Base-by-base conservation (phyloP, 495 filamentous ascomycete species). In the Alectoria sarmentosa region DNA sequence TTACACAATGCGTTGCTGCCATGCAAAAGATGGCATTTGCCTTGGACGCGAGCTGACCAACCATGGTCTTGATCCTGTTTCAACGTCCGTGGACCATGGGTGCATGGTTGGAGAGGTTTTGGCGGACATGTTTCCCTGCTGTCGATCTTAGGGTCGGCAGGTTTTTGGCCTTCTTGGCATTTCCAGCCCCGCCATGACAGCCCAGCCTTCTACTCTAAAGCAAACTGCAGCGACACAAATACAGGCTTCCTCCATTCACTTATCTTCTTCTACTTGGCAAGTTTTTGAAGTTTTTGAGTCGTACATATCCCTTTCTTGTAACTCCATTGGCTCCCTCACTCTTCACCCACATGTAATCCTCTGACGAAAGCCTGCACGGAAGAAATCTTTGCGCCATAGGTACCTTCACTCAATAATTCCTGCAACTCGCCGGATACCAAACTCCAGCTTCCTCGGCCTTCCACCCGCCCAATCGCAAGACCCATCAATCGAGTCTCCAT, bases 141-240 rank as follows among this genome's bases (percentile, higher is more conserved):
- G 46, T 49, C 46, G 23, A 49, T 49, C 46, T 49, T 49, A 49
- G 10, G 44, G 44, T 48, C 4, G 44, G 21, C n/a, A n/a, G n/a
- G n/a, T n/a, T 3, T 6, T 48, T 28, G 46, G 23, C 46, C 3
- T n/a, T 23, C 42, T 46, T 23, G 46, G 49, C 49, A 54, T 54
- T 55, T 55, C 52, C 52, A 55, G 52, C 52, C 52, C 52, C 52
- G 52, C 52, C 0, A 55, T 55, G 52, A 55, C 52, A 55, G 26
- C 14, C 14, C 52, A 10, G 8, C 52, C 23, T 10, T 37, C 36
- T 10, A 5, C 36, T 10, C 36, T 37, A 4, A 10, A 37, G 1
- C 3, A 10, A 6, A 2, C 49, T 32, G 23, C 13, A 5, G 14
- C 23, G 8, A 34, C 26, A 54, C 49, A 54, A 54, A 54, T 32